A percentile compares a stretch with the other conserved stretches of the same genome.
These are phyloP conservation scores for Metschnikowia anglica DNA, from an alignment of 805 yeast species.

Conservation along the genomic window DNA sequence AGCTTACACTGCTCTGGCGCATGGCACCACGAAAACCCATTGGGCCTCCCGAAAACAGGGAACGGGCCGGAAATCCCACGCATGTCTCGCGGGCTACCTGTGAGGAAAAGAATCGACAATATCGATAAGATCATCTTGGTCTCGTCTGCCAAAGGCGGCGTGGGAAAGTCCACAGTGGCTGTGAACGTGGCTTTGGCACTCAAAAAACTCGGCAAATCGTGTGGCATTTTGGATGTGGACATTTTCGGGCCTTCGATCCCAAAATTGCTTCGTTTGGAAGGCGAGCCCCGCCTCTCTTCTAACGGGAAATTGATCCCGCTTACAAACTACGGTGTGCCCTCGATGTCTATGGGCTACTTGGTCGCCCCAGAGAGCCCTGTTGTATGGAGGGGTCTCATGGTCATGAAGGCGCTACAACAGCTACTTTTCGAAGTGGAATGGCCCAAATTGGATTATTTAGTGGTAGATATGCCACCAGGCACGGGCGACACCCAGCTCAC, in stretches of 20 bases:
- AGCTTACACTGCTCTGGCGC: neutral
- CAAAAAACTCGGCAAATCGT: slow-evolving; percentile 49
- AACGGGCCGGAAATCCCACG: slow-evolving; percentile 22
- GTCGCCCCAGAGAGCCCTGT: slow-evolving; percentile 65
- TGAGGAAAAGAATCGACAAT: slow-evolving; percentile 54
- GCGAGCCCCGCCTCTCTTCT: slow-evolving; percentile 61
- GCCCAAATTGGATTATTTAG: slow-evolving; percentile 63
- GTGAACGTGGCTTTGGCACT: slow-evolving; percentile 68
- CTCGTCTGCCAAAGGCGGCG: slow-evolving; percentile 79
- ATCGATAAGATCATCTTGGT: slow-evolving; percentile 64
- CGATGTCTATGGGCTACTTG: slow-evolving; percentile 89
- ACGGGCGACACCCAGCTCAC: slow-evolving; percentile 87
- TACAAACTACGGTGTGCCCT: slow-evolving; percentile 69
- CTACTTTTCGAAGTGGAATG: slow-evolving; percentile 80
- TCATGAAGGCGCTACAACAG: slow-evolving; percentile 84
- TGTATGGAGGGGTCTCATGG: slow-evolving; percentile 86
- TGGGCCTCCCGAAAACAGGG: slow-evolving; percentile 36
- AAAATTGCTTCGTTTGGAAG: slow-evolving; percentile 60
- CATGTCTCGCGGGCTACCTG: slow-evolving; percentile 54
- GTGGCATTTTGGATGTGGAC: slow-evolving; percentile 77
- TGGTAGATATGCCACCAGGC: slow-evolving; percentile 88
- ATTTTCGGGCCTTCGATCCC: slow-evolving; percentile 86
- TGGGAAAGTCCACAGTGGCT: slow-evolving; percentile 74
- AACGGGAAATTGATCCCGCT: slow-evolving; percentile 63
- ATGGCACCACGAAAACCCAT: slow-evolving; percentile 36